Evolutionary conservation across 345 rosid genomes (phyloP).

Genomic region (Kandelia obovata): DNA sequence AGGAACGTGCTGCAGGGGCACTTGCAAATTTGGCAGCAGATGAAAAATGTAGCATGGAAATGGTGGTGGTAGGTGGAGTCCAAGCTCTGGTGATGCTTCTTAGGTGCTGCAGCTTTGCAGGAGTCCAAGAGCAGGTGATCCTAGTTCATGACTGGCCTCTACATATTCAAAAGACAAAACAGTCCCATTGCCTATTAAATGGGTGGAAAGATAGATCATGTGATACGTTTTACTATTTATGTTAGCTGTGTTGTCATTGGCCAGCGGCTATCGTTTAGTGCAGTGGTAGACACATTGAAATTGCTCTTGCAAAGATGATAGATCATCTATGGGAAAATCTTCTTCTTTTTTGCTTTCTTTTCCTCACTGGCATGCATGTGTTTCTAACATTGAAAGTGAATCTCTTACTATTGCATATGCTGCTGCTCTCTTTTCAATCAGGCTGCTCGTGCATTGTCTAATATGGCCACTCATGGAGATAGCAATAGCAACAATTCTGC

Average conservation of each 20-base stretch:
- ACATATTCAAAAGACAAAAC: not conserved
- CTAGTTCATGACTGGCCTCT: constrained; percentile 2
- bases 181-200: not conserved
- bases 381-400: constrained; percentile 5
- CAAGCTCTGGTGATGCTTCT: constrained; percentile 37
- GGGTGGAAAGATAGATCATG: not conserved
- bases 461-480: constrained; percentile 46
- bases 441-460: constrained; percentile 40
- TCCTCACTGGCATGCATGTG: not conserved
- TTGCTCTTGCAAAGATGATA: too few relatives aligned
- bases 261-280: too few relatives aligned
- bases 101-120: constrained; percentile 30
- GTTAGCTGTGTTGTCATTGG: not conserved
- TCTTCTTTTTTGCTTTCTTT: too few relatives aligned
- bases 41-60: constrained; percentile 39
- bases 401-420: not conserved
- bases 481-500: constrained; percentile 32
- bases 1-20: constrained; percentile 51
- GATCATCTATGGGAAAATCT: too few relatives aligned
- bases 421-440: constrained; percentile 7
- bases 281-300: too few relatives aligned
- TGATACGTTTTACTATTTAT: not conserved
- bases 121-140: constrained; percentile 42
- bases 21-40: constrained; percentile 44
- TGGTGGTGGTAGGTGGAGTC: constrained; percentile 30